Evolutionary conservation across 228 moss, liverwort and hornwort species (phyloP), one percentile per base, ranked within the genome.

Genomic region (Sphagnum magellanicum): DNA sequence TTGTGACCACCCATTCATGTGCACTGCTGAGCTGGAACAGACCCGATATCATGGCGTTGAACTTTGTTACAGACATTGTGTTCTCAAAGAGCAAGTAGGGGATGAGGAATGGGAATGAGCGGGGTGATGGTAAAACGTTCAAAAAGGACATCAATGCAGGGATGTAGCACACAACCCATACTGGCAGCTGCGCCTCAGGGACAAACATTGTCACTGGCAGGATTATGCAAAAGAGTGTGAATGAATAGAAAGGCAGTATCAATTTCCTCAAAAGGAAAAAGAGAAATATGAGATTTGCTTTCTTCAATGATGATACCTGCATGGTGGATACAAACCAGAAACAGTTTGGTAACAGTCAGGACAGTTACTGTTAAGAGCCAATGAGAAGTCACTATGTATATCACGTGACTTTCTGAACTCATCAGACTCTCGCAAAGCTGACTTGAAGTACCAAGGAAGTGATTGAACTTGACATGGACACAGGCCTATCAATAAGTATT

Each of bases 31-130:
- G 75, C 82, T 96, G 87, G 68, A 96, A 96, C 68, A 96, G 83
- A 70, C 96, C 96, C 65, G 96, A 96, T 61, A 96, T 85, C 96
- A 96, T 96, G 69, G 96, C 96, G 69, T 96, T 91, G 87, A 96
- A 96, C 84, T 96, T 96, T 17, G 96, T 96, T 67, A 96, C 96
- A 15, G 96, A 96, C 96, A 96, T 96, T 52, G 96, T 96, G 32
- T 96, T 96, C 87, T 96, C 96, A 12, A 96, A 96, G 8, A 96
- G 82, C 60, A 96, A 83, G 51, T 69, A 96, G 4, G 96, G 96
- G 58, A 96, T 91, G 46, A 96, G 82, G 79, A 96, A 96, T 50
- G 96, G 96, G 71, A 96, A 91, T 16, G 96, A 96, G 69, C 83
- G 88, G 0, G 93, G 96, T 8, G 96, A 88, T 10, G 96, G 96